A percentile compares a stretch with the other conserved stretches of the same genome.
Conservation (phyloP, 345 rosid species). For the Syzygium aqueum region DNA sequence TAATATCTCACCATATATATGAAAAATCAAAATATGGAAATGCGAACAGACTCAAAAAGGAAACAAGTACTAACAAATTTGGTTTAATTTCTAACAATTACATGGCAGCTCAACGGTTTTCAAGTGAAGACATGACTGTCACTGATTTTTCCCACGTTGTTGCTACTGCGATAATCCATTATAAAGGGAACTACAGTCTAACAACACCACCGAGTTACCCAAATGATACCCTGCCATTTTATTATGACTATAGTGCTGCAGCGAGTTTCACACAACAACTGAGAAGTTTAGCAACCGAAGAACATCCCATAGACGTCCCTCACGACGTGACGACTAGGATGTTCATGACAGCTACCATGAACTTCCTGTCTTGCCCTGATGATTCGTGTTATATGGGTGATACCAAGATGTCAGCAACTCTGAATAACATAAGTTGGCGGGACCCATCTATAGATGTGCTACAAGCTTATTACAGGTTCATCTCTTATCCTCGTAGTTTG, state of each 20-base stretch:
- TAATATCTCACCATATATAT: too few relatives aligned
- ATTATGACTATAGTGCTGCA: not conserved
- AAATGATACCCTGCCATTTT: not conserved
- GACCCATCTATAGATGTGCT: slow-evolving; percentile 1
- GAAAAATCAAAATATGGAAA: too few relatives aligned
- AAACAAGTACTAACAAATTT: too few relatives aligned
- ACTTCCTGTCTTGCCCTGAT: not conserved
- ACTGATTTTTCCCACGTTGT: not conserved
- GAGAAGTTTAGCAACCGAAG: not conserved
- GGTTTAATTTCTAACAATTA: not conserved
- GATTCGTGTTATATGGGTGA: not conserved
- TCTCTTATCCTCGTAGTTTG: not conserved
- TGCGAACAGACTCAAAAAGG: too few relatives aligned
- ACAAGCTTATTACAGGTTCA: not conserved
- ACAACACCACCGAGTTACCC: not conserved
- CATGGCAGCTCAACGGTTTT: not conserved
- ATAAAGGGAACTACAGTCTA: not conserved
- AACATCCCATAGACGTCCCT: slow-evolving; percentile 1
- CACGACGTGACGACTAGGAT: not conserved
- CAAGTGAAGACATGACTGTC: not conserved
- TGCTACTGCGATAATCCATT: not conserved
- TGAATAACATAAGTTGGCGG: slow-evolving; percentile 4
- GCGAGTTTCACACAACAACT: not conserved
- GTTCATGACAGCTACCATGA: not conserved
- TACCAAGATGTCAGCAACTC: not conserved